Conservation (phyloP, 495 filamentous ascomycete genomes). For the Annulohypoxylon bovei region DNA sequence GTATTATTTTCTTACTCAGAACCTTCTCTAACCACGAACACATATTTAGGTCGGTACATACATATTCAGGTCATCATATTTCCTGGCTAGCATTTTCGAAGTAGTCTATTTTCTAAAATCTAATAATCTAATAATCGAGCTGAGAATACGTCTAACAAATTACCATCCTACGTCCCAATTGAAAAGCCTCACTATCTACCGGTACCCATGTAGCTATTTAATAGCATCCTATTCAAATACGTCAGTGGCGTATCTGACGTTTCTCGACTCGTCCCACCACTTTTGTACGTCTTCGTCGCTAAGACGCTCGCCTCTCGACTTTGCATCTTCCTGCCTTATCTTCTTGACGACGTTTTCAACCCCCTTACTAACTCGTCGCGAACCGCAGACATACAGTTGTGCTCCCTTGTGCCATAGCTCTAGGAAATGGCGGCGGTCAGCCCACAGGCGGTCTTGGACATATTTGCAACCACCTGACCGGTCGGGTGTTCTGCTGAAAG, state of each 20-base stretch:
- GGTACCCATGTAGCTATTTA: background rate
- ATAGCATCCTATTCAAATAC: slow-evolving; percentile 61
- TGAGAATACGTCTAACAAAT: background rate
- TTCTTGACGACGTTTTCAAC: slow-evolving; percentile 59
- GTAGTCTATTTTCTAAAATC: background rate
- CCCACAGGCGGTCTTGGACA: slow-evolving; percentile 68
- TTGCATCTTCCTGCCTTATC: slow-evolving; percentile 60
- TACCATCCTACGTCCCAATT: background rate
- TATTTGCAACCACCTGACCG: slow-evolving; percentile 51
- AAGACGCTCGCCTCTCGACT: slow-evolving; percentile 21
- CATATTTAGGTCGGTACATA: background rate
- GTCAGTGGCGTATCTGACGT: slow-evolving; percentile 70
- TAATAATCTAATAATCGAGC: background rate
- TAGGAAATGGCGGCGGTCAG: slow-evolving; percentile 59
- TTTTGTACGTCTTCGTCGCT: slow-evolving; percentile 56
- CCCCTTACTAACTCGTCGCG: slow-evolving; percentile 31
- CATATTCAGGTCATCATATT: background rate
- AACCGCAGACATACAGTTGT: slow-evolving; percentile 71
- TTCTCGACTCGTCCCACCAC: slow-evolving; percentile 62
- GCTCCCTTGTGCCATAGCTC: slow-evolving; percentile 61
- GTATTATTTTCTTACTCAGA: background rate
- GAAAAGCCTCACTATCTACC: too few relatives aligned
- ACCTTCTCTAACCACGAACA: background rate
- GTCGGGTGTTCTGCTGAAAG: slow-evolving; percentile 50
- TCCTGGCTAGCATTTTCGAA: background rate